Evolutionary conservation across 306 rosid species (phyloP).

Genomic region (Cicer pinnatifidum): DNA sequence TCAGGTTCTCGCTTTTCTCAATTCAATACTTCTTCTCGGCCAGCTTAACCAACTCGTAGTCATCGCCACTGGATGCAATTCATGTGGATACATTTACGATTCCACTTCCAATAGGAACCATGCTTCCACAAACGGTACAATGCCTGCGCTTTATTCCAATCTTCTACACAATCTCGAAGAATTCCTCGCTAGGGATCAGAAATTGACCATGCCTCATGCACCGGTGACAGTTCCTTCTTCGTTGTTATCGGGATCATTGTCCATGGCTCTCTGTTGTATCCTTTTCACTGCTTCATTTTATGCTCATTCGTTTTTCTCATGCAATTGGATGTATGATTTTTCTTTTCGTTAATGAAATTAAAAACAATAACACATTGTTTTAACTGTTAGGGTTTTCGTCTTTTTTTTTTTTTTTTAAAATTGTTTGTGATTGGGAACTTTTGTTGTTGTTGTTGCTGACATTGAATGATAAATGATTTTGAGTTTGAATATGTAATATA

Average conservation of each 20-base stretch:
- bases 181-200: conserved; percentile 62
- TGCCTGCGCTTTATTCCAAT: conserved; percentile 74
- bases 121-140: conserved; percentile 56
- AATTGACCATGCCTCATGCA: conserved; percentile 40
- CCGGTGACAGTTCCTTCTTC: conserved; percentile 66
- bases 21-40: conserved; percentile 75
- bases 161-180: conserved; percentile 74
- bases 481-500: background rate
- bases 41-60: conserved; percentile 87
- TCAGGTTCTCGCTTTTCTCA: conserved; percentile 83
- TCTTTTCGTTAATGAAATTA: background rate
- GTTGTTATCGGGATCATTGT: conserved; percentile 79
- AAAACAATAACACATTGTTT: conserved; percentile 4
- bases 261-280: conserved; percentile 98
- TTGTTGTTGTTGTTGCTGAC: background rate
- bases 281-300: conserved; percentile 37
- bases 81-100: conserved; percentile 75
- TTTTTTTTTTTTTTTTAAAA: background rate
- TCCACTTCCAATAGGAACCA: conserved; percentile 59
- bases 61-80: conserved; percentile 86
- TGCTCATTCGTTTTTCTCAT: background rate
- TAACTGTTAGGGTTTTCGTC: background rate
- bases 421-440: background rate
- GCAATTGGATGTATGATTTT: background rate
- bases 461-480: conserved; percentile 18